Evolutionary conservation across 2,329 filamentous ascomycete species (phyloP).

Genomic region (Pseudogymnoascus sp.): DNA sequence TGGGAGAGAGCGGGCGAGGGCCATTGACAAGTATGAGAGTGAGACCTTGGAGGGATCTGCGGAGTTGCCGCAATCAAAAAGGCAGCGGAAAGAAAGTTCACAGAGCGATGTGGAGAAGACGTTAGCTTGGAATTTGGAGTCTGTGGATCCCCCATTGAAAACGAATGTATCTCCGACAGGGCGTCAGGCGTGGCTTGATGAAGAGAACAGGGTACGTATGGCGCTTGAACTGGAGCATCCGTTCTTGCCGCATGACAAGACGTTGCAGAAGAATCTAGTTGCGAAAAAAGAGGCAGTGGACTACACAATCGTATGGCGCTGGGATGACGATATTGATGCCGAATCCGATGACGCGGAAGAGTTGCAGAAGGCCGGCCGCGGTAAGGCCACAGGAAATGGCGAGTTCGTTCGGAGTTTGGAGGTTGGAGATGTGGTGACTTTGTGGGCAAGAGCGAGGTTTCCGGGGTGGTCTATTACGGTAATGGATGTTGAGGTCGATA

Average conservation of each 20-base stretch:
- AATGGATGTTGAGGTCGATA: conserved; percentile 44
- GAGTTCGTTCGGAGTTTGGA: conserved; percentile 49
- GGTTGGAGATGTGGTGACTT: conserved; percentile 54
- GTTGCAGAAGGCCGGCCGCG: conserved; percentile 39
- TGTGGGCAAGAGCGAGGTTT: conserved; percentile 56
- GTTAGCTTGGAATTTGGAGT: not conserved
- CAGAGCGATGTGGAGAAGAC: not conserved
- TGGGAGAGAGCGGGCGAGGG: conserved; percentile 50
- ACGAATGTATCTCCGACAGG: not conserved
- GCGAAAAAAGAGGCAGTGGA: conserved; percentile 36
- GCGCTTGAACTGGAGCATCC: conserved; percentile 32
- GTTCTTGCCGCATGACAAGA: conserved; percentile 29
- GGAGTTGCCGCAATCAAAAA: not conserved
- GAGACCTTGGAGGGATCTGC: not conserved
- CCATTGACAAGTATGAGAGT: conserved; percentile 14
- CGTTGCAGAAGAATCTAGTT: conserved; percentile 41
- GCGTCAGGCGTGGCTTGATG: not conserved
- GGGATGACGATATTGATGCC: conserved; percentile 41
- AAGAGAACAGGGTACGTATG: not conserved
- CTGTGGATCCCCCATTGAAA: not conserved
- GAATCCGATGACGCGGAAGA: conserved; percentile 35
- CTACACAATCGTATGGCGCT: conserved; percentile 49
- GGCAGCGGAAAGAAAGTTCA: not conserved
- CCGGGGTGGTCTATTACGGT: conserved; percentile 47
- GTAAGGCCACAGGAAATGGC: conserved; percentile 44